Evolutionary conservation across 345 rosid species (phyloP).

Genomic region (Trapa incisa): DNA sequence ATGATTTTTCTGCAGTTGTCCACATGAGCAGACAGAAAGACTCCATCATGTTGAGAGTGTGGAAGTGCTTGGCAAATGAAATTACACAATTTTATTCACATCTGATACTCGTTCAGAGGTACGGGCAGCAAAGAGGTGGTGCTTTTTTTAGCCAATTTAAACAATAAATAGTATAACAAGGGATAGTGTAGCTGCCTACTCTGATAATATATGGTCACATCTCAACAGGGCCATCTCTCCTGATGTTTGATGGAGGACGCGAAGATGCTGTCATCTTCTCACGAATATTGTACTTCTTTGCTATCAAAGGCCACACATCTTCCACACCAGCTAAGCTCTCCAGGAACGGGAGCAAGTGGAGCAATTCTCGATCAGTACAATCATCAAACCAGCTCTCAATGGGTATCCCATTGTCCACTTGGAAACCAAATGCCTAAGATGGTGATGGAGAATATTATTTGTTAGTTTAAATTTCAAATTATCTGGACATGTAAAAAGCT

Average conservation of each 20-base stretch:
- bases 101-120: neutral
- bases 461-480: neutral
- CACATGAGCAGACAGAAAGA: neutral
- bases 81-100: slow-evolving; percentile 5
- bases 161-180: neutral
- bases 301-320: slow-evolving; percentile 82
- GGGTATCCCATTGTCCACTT: slow-evolving; percentile 96
- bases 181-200: neutral
- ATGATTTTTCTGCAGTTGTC: neutral
- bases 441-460: neutral
- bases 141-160: slow-evolving; percentile 5
- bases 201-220: slow-evolving; percentile 16
- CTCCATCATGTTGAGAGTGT: neutral
- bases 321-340: slow-evolving; percentile 84
- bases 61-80: neutral
- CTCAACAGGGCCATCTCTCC: slow-evolving; percentile 44
- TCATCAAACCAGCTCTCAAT: slow-evolving; percentile 99
- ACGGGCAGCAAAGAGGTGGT: slow-evolving; percentile 3
- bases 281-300: slow-evolving; percentile 66
- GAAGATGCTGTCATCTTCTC: slow-evolving; percentile 67
- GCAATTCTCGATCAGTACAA: slow-evolving; percentile 70
- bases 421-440: slow-evolving; percentile 89
- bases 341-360: slow-evolving; percentile 63
- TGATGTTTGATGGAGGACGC: slow-evolving; percentile 32
- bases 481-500: neutral